phyloP scores from a whole-genome alignment of 768 basidiomycete genomes.

The Leccinum barrowsii region DNA sequence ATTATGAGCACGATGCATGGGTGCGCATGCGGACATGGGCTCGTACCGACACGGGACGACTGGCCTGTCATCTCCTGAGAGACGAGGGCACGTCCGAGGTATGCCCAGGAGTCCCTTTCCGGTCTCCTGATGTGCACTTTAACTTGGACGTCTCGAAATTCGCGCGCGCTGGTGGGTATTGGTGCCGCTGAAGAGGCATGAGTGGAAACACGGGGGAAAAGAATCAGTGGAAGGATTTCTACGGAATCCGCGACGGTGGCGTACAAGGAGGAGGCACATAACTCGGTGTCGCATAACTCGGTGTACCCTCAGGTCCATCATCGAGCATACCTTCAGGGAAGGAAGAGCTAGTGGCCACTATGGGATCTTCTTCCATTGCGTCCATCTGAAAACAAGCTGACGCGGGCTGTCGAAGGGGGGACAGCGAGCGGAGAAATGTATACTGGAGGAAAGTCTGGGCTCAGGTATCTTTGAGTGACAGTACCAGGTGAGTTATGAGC shows the following conservation, averaged over 20 bases:
- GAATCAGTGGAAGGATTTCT: slow-evolving; percentile 11
- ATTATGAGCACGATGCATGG: slow-evolving; percentile 4
- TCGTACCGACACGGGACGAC: slow-evolving; percentile 76
- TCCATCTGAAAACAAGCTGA: slow-evolving; percentile 24
- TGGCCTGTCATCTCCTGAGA: slow-evolving; percentile 73
- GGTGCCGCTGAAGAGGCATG: slow-evolving; percentile 16
- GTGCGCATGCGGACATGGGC: background rate
- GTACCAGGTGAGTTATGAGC: slow-evolving; percentile 4
- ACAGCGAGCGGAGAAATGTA: background rate
- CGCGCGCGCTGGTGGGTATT: slow-evolving; percentile 36
- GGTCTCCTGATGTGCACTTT: slow-evolving; percentile 82
- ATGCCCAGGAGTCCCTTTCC: slow-evolving; percentile 77
- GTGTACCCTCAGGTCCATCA: slow-evolving; percentile 13
- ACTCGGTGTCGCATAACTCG: slow-evolving; percentile 10
- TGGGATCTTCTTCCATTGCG: slow-evolving; percentile 33
- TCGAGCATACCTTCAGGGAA: slow-evolving; percentile 20
- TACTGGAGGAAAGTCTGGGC: slow-evolving; percentile 1
- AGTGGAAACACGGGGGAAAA: background rate
- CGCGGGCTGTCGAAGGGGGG: background rate
- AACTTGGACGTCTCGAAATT: slow-evolving; percentile 77
- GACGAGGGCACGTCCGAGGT: slow-evolving; percentile 74
- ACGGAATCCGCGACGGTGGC: slow-evolving; percentile 4
- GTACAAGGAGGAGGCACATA: slow-evolving; percentile 19
- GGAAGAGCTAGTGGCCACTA: slow-evolving; percentile 21
- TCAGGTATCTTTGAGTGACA: slow-evolving; percentile 26